These are phyloP conservation scores for Diaporthe longicolla DNA, from an alignment of 2,329 filamentous ascomycete genomes.

Conservation along the genomic window DNA sequence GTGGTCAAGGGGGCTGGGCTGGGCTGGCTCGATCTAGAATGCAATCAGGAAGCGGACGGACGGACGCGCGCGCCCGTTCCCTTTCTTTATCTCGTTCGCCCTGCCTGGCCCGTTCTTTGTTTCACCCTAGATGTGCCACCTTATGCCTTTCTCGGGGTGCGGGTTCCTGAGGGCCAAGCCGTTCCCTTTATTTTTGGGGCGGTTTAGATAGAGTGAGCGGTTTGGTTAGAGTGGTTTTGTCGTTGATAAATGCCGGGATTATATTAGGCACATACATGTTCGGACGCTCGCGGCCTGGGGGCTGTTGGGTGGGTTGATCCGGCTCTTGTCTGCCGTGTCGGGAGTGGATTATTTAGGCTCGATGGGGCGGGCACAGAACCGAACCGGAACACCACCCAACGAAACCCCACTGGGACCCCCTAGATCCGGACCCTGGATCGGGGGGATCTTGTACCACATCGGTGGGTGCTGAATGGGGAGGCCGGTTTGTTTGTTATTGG, in stretches of 20 bases:
- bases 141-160: background rate
- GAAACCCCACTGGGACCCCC: too few species aligned
- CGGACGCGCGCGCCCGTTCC: too few species aligned
- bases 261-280: background rate
- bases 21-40: too few species aligned
- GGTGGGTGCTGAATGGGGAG: background rate
- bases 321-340: background rate
- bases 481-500: background rate
- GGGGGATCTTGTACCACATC: background rate
- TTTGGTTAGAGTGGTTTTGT: too few species aligned
- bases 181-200: background rate
- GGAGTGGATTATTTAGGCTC: too few species aligned
- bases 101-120: background rate
- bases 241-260: background rate
- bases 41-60: too few species aligned
- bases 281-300: conserved; percentile 8
- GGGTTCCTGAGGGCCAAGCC: background rate
- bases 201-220: background rate
- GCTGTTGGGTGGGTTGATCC: background rate
- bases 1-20: too few species aligned
- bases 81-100: background rate
- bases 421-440: background rate
- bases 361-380: too few species aligned
- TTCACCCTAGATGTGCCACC: background rate
- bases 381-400: too few species aligned